Percentiles rank a stretch among this genome's conserved stretches.
phyloP scores from a whole-genome alignment of 2,329 filamentous ascomycete species.

The Talaromyces sp. region DNA sequence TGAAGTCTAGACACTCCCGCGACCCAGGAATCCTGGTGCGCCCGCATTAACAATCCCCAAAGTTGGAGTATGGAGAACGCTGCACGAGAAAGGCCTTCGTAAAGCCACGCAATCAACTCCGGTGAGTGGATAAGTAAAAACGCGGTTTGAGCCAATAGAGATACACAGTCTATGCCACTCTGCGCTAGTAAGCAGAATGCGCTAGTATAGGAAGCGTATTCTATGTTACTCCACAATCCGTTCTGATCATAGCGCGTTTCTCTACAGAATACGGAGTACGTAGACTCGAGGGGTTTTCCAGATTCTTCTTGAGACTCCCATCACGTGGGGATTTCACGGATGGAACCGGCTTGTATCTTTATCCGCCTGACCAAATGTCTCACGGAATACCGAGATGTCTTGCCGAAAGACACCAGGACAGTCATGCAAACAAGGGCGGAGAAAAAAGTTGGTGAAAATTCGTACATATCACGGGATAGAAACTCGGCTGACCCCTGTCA shows the following conservation, averaged over 20 bases:
- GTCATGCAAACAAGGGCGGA: background rate
- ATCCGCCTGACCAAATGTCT: background rate
- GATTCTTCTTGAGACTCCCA: background rate
- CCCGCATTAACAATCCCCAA: background rate
- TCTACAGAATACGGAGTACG: background rate
- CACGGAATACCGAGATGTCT: background rate
- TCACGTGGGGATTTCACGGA: background rate
- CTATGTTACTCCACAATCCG: conserved; percentile 5
- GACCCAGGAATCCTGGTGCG: background rate
- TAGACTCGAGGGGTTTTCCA: background rate
- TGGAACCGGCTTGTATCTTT: background rate
- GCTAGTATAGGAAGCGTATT: conserved; percentile 1
- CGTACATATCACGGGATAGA: background rate
- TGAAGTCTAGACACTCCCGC: background rate
- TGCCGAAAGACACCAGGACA: background rate
- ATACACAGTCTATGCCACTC: background rate
- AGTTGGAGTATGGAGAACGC: background rate
- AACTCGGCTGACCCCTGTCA: background rate
- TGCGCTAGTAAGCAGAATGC: background rate
- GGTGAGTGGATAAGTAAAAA: background rate
- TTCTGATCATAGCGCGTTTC: conserved; percentile 5
- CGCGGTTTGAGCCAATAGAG: background rate
- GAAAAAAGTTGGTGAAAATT: background rate
- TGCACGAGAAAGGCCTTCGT: background rate
- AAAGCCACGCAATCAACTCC: conserved; percentile 4